Percentiles rank a stretch among this genome's conserved stretches.
These are phyloP conservation scores for Dryas alaskensis DNA, from an alignment of 306 rosid genomes.

Conservation along the genomic window DNA sequence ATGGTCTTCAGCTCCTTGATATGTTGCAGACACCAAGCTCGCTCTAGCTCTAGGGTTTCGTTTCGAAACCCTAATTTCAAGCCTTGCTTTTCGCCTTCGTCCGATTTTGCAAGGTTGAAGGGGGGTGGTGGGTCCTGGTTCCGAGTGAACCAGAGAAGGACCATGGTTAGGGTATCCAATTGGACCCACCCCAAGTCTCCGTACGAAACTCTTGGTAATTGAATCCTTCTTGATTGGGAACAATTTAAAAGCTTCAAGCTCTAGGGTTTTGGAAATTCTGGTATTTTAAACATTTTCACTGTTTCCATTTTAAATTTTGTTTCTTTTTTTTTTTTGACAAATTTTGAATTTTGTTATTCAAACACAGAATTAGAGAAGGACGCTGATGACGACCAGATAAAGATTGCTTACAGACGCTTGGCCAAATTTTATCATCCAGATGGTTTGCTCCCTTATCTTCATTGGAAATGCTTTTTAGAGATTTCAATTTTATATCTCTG, in stretches of 20 bases:
- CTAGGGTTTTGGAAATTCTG: not conserved
- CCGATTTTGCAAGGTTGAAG: conserved; percentile 35
- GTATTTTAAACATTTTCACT: not conserved
- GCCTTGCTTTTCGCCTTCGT: conserved; percentile 31
- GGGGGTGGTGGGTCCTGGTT: conserved; percentile 39
- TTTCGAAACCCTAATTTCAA: conserved; percentile 54
- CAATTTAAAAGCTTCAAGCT: not conserved
- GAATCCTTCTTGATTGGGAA: not conserved
- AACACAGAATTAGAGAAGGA: conserved; percentile 72
- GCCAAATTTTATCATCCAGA: conserved; percentile 97
- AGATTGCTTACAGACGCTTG: conserved; percentile 81
- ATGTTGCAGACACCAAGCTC: conserved; percentile 56
- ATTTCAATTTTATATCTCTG: not conserved
- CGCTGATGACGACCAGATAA: conserved; percentile 85
- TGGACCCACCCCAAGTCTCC: conserved; percentile 83
- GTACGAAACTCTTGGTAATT: conserved; percentile 82
- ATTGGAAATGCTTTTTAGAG: not conserved
- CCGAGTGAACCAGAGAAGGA: conserved; percentile 63
- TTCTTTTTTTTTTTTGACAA: not conserved
- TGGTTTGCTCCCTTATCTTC: conserved; percentile 52
- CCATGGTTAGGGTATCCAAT: conserved; percentile 55
- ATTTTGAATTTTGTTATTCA: conserved; percentile 19
- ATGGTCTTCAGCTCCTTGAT: conserved; percentile 55
- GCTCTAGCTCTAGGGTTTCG: conserved; percentile 36
- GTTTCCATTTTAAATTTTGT: not conserved